These are phyloP conservation scores for Cymbopogon citratus DNA, from an alignment of 176 grass and related monocot genomes.

Conservation along the genomic window DNA sequence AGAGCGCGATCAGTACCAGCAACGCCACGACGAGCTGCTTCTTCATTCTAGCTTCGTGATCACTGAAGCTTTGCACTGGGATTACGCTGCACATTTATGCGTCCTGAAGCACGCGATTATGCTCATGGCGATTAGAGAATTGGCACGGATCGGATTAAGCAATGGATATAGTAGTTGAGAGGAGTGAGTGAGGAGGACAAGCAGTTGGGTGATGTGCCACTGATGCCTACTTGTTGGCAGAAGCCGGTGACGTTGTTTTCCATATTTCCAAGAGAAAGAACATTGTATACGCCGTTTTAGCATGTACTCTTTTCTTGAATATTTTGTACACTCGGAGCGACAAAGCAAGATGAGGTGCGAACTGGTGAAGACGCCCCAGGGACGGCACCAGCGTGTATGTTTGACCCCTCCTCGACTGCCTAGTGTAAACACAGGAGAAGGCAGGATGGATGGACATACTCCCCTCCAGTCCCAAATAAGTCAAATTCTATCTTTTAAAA, in stretches of 20 bases:
- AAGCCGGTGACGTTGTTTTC: conserved; percentile 17
- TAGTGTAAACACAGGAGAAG: not conserved
- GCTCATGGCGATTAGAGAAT: not conserved
- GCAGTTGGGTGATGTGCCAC: conserved; percentile 29
- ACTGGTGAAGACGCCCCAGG: not conserved
- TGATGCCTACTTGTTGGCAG: conserved; percentile 30
- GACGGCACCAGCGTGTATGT: conserved; percentile 27
- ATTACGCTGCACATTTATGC: conserved; percentile 13
- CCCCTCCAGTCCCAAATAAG: too few species aligned
- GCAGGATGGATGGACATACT: too few species aligned
- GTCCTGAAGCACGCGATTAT: not conserved
- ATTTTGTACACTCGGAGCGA: not conserved
- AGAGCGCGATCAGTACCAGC: conserved; percentile 43
- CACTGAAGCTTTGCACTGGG: not conserved
- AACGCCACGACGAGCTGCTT: conserved; percentile 35
- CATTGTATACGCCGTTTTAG: not conserved
- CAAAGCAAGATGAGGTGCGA: not conserved
- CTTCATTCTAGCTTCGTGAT: not conserved
- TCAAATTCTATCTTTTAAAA: too few species aligned
- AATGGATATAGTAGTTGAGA: not conserved
- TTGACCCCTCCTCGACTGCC: conserved; percentile 5
- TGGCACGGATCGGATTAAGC: too few species aligned
- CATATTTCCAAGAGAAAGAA: conserved; percentile 14
- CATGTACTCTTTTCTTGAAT: not conserved
- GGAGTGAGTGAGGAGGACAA: not conserved